phyloP scores from a whole-genome alignment of 31 red algal genomes.

The Odonthalia washingtoniensis region DNA sequence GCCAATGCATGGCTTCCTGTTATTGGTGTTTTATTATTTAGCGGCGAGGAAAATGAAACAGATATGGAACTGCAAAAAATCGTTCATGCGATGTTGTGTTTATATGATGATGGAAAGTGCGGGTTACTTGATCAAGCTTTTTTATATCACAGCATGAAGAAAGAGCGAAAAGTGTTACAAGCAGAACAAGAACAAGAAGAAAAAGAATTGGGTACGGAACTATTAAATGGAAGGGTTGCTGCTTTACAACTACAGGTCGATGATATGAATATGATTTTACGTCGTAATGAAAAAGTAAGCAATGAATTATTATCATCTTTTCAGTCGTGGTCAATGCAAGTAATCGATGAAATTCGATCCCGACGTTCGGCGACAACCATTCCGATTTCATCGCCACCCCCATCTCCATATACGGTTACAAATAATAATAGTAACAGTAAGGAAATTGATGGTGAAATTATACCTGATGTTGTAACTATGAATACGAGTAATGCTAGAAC shows the following conservation, averaged over 20 bases:
- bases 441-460: constrained; percentile 10
- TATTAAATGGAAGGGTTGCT: constrained; percentile 57
- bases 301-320: constrained; percentile 72
- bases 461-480: not conserved
- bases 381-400: not conserved
- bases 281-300: constrained; percentile 67
- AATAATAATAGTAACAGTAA: not conserved
- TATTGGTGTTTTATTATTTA: constrained; percentile 61
- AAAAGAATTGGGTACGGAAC: constrained; percentile 33
- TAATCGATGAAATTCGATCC: constrained; percentile 61
- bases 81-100: constrained; percentile 30
- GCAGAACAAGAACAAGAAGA: not conserved
- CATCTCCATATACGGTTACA: not conserved
- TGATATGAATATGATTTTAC: constrained; percentile 62
- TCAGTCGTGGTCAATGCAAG: constrained; percentile 72
- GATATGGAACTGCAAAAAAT: constrained; percentile 27
- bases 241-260: constrained; percentile 69
- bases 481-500: not conserved
- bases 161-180: not conserved
- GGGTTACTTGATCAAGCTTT: constrained; percentile 22
- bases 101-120: constrained; percentile 43
- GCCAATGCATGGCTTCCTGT: constrained; percentile 48
- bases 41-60: constrained; percentile 28
- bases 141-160: not conserved
- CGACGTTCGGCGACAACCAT: constrained; percentile 11